A percentile compares a stretch with the other conserved stretches of the same genome.
phyloP scores from a whole-genome alignment of 129 eudicot species.

The Logfia minima region DNA sequence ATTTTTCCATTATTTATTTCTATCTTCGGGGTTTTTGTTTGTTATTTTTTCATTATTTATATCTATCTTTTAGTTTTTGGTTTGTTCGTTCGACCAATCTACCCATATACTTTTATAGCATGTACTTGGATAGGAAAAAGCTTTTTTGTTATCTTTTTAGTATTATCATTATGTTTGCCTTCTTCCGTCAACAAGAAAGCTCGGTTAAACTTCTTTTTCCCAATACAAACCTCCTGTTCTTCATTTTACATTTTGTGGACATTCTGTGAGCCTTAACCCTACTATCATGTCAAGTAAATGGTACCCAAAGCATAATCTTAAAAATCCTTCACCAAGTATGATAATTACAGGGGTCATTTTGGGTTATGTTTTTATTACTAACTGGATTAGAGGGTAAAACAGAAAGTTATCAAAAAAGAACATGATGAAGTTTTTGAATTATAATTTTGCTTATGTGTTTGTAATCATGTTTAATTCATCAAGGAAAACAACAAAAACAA shows the following conservation, averaged over 20 bases:
- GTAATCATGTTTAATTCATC: background rate
- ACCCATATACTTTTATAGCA: background rate
- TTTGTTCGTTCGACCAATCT: conserved; percentile 4
- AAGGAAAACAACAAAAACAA: background rate
- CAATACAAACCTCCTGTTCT: background rate
- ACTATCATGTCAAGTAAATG: conserved; percentile 4
- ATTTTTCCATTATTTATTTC: background rate
- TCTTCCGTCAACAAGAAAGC: background rate
- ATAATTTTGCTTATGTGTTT: background rate
- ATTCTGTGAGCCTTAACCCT: background rate
- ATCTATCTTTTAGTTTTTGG: background rate
- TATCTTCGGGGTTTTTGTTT: background rate
- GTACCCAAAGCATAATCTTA: conserved; percentile 2
- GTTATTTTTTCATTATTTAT: background rate
- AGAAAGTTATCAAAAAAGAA: background rate
- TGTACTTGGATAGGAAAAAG: conserved; percentile 11
- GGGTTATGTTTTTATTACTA: background rate
- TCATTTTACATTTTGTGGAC: background rate
- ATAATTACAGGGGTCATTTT: background rate
- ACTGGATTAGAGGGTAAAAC: background rate
- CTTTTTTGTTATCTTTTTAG: background rate
- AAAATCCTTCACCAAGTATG: conserved; percentile 2
- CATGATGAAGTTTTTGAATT: background rate
- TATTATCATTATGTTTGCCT: background rate
- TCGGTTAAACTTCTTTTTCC: background rate